Evolutionary conservation across 2,329 filamentous ascomycete species (phyloP), one percentile per base, ranked within the genome.

Genomic region (Trichoderma brevicompactum): DNA sequence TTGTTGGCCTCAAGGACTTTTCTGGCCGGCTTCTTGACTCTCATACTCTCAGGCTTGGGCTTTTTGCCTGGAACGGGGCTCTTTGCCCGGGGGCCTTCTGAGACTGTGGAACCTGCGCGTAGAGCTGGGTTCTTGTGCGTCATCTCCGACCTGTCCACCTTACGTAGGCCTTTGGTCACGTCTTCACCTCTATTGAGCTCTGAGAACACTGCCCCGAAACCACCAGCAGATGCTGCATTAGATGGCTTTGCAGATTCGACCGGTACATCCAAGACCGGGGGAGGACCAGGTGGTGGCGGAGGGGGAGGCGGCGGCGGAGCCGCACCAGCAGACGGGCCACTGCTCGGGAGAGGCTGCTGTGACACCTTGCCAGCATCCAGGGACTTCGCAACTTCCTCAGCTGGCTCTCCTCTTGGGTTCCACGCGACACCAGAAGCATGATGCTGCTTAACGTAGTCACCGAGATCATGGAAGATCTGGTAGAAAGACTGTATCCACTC

Each of bases 101-200:
- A 83, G 3, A 94, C 92, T 2, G 87, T 85, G 12, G 91, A 90
- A 67, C 83, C 82, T 28, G 91, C 86, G 68, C 95, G 89, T 65
- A 99, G 83, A 9, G 89, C 87, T 13, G 95, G 95, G 79, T 99
- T 99, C 83, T 98, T 98, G 80, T 99, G 95, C 67, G 95, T 99
- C 94, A 97, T 97, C 78, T 98, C 85, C 62, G 91, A 95, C 75
- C 89, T 90, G 80, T 97, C 94, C 56, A 99, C 95, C 82, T 97
- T 99, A 70, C 91, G 90, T 41, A 99, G 84, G 38, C 91, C 89
- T 70, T 92, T 88, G 4, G 95, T 99, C 66, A 99, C 92, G n/a
- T 87, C 84, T 67, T 92, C 88, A 65, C 95, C 95, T 76, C 90
- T 89, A 79, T 98, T 98, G 61, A 99, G 82, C 70, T 97, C 91